These are phyloP conservation scores for Lanmaoa pseudosensibilis DNA, from an alignment of 768 basidiomycete genomes.

Conservation along the genomic window DNA sequence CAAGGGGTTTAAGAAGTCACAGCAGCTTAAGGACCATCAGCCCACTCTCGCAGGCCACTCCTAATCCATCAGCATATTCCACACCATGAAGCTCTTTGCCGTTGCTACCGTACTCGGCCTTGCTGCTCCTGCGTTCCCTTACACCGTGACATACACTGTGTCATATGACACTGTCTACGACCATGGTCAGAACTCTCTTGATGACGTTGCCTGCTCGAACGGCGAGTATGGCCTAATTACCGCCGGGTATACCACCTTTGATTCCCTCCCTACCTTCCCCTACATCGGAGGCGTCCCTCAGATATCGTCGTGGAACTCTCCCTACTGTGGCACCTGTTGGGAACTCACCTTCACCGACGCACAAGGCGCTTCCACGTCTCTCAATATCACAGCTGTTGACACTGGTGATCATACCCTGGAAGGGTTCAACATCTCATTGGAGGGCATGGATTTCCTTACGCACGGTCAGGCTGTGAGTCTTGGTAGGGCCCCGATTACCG, in stretches of 20 bases:
- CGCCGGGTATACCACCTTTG: constrained; percentile 48
- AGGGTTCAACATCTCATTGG: constrained; percentile 39
- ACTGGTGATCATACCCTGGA: constrained; percentile 29
- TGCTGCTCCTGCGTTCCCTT: not conserved
- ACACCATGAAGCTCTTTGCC: constrained; percentile 10
- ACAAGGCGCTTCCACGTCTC: constrained; percentile 32
- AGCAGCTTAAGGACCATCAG: not conserved
- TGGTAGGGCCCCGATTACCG: constrained; percentile 28
- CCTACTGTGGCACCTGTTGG: constrained; percentile 63
- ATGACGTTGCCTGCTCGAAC: constrained; percentile 49
- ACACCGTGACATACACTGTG: constrained; percentile 22
- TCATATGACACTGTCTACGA: constrained; percentile 55
- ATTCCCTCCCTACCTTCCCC: constrained; percentile 56
- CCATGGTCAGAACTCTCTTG: constrained; percentile 38
- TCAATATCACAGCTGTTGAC: constrained; percentile 56
- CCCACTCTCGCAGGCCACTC: not conserved
- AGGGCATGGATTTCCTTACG: constrained; percentile 40
- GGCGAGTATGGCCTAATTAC: constrained; percentile 52
- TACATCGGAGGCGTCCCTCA: constrained; percentile 56
- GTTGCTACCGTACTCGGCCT: constrained; percentile 7
- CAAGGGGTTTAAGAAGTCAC: not conserved
- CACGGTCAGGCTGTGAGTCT: constrained; percentile 24
- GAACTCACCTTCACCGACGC: constrained; percentile 44
- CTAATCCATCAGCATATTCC: not conserved
- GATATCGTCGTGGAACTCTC: constrained; percentile 51